Evolutionary conservation across 2,329 filamentous ascomycete genomes (phyloP).

Genomic region (Cladophialophora bantiana): DNA sequence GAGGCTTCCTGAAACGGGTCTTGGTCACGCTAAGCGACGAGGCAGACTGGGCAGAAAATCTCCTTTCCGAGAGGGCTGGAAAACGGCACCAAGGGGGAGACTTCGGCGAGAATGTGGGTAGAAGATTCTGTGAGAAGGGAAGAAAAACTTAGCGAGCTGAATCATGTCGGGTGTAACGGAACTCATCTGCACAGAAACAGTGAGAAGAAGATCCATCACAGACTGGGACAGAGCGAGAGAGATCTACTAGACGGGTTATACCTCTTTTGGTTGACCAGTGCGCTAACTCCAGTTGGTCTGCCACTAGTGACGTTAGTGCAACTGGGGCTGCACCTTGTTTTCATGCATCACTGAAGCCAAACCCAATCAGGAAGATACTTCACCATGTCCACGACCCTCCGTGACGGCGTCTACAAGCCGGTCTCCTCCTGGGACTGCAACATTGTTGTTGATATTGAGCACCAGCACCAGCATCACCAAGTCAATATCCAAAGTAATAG

Average conservation of each 20-base stretch:
- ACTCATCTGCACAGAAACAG: neutral
- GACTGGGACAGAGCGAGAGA: neutral
- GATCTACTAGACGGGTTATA: neutral
- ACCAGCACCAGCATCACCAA: too few relatives aligned
- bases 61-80: conserved; percentile 4
- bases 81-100: conserved; percentile 5
- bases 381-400: neutral
- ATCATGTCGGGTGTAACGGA: neutral
- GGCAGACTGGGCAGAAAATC: conserved; percentile 3
- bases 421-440: neutral
- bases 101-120: conserved; percentile 18
- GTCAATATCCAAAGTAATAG: too few relatives aligned
- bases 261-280: neutral
- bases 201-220: neutral
- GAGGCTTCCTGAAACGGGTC: conserved; percentile 3
- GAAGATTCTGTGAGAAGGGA: conserved; percentile 9
- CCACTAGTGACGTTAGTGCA: neutral
- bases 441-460: neutral
- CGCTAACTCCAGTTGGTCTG: neutral
- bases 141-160: neutral
- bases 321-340: neutral
- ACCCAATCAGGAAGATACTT: neutral
- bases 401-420: neutral
- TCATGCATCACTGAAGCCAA: neutral
- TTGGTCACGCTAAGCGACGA: conserved; percentile 1